Conservation (phyloP, 139 green algal species). For the Gonium pectorale region DNA sequence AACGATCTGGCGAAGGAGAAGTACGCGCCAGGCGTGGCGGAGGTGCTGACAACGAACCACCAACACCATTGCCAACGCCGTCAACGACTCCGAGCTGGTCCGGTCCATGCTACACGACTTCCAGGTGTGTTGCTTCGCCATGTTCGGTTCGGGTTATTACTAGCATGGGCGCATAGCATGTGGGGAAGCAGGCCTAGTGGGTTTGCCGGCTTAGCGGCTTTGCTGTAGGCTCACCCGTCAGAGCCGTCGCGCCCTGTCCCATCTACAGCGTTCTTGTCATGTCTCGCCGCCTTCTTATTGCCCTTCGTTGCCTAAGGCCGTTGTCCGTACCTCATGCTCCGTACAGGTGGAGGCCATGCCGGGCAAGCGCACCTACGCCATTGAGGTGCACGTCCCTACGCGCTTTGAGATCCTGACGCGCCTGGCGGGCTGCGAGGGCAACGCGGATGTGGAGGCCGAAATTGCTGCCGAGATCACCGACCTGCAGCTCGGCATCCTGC, state of each 20-base stretch:
- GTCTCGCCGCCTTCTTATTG: no score
- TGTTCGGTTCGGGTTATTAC: background rate
- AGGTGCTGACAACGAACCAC: background rate
- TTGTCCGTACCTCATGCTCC: background rate
- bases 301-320: no score
- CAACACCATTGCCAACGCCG: background rate
- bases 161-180: no score
- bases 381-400: background rate
- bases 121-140: constrained; percentile 6
- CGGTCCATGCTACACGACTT: background rate
- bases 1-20: background rate
- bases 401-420: background rate
- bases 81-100: background rate
- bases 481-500: background rate
- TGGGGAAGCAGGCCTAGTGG: no score
- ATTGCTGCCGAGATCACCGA: no score
- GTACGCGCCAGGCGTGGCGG: background rate
- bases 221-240: no score
- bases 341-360: background rate
- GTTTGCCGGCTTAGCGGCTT: no score
- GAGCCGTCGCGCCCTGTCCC: no score
- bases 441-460: background rate
- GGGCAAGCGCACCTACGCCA: background rate
- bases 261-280: no score
- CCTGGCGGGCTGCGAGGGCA: background rate